Base-by-base conservation (phyloP, 2,329 filamentous ascomycete genomes). In the Knoxdaviesia proteae region DNA sequence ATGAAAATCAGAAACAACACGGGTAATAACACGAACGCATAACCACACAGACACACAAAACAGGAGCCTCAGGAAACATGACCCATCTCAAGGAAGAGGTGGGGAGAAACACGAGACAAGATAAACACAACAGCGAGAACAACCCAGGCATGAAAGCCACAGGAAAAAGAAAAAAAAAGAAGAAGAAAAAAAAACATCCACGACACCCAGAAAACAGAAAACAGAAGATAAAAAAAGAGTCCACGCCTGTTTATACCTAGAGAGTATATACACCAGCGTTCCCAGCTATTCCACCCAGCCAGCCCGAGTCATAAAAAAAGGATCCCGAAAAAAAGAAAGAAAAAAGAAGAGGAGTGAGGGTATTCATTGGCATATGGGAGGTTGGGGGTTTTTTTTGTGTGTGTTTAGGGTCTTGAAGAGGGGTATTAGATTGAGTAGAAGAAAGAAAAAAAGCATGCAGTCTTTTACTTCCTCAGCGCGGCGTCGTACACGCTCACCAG, bases 401-500 rank as follows among this genome's bases (percentile, higher is more conserved):
- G 20, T 2, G 20, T 20, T 20, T 20, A 20, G 2, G 3, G 20
- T 20, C 20, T 20, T 3, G 20, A 20, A 20, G 20, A 38, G 31
- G 11, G 36, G 31, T 30, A 38, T 11, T 30, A 38, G n/a, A 38
- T 7, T 20, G 36, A 38, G 31, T 9, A 38, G 31, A 38, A 1
- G 36, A 38, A 38, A 38, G 9, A 8, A 38, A 9, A 38, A 9
- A 20, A 38, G 20, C n/a, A 38, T 5, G 31, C 8, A 38, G 31
- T 11, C 36, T 20, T 7, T 53, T 67, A 79, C 57, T 77, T 83
- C 61, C 71, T 77, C 54, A 87, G 60, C 30, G 82, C 75, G 36
- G 81, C 83, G 49, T 88, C 82, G 58, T 87, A 90, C 48, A 90
- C 60, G 49, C 78, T 80, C 40, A 77, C 66, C 32, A 87, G 53